Evolutionary conservation across 305 asterid species (phyloP).

Genomic region (Striga hermonthica): DNA sequence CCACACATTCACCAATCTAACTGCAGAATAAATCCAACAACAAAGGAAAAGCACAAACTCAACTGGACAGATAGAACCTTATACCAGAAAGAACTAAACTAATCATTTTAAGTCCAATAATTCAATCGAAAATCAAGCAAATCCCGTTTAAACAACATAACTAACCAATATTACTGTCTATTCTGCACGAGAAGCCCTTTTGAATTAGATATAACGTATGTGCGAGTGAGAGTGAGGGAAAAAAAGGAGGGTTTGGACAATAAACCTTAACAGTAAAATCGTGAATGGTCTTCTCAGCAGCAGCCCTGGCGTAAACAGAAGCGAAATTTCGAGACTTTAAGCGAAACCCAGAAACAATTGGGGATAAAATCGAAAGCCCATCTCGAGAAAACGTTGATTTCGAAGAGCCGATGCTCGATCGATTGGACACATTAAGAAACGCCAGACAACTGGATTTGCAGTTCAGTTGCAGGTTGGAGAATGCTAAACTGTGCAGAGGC

Average conservation of each 20-base stretch:
- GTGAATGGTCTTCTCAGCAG: conserved; percentile 64
- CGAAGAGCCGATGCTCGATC: conserved; percentile 41
- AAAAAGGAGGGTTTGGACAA: neutral
- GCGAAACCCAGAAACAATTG: conserved; percentile 40
- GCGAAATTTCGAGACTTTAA: conserved; percentile 49
- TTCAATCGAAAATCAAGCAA: too few relatives aligned
- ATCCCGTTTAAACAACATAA: neutral
- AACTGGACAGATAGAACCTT: too few relatives aligned
- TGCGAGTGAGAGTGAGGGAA: neutral
- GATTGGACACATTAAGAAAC: conserved; percentile 35
- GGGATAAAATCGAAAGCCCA: conserved; percentile 47
- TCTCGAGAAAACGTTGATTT: conserved; percentile 49
- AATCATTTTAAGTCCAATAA: too few relatives aligned
- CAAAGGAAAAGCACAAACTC: too few relatives aligned
- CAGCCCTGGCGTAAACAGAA: conserved; percentile 63
- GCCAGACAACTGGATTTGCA: conserved; percentile 36
- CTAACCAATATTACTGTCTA: neutral
- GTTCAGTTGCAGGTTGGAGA: conserved; percentile 36
- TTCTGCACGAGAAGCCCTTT: neutral
- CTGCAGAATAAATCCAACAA: too few relatives aligned
- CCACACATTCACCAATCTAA: too few relatives aligned
- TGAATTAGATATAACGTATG: neutral
- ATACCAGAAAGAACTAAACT: too few relatives aligned
- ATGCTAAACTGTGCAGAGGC: conserved; percentile 36
- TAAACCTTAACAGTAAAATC: conserved; percentile 83